phyloP scores from a whole-genome alignment of 441 rosid genomes.

The Cnidoscolus chayamansa region DNA sequence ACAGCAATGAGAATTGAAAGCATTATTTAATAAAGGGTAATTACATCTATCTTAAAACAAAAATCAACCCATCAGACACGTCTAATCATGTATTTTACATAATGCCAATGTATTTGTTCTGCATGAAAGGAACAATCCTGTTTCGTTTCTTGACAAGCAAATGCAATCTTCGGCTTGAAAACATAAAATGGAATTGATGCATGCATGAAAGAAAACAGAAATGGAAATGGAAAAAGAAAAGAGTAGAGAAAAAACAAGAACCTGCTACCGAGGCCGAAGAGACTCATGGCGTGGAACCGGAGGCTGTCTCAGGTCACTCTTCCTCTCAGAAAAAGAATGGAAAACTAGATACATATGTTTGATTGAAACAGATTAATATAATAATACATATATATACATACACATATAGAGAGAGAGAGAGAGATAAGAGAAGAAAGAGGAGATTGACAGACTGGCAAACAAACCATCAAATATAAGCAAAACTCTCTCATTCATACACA shows the following conservation, averaged over 20 bases:
- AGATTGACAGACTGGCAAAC: conserved; percentile 16
- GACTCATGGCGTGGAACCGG: conserved; percentile 41
- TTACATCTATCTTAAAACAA: too few species aligned
- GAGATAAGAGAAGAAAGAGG: background rate
- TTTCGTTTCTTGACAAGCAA: background rate
- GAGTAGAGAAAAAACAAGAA: background rate
- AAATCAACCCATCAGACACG: too few species aligned
- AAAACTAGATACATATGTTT: too few species aligned
- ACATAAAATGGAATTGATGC: background rate
- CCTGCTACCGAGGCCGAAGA: conserved; percentile 64
- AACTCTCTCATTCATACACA: background rate
- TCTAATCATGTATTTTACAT: too few species aligned
- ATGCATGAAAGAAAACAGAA: background rate
- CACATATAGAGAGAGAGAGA: background rate
- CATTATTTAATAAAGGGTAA: too few species aligned
- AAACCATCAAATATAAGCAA: background rate
- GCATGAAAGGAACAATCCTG: background rate
- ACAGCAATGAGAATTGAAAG: too few species aligned
- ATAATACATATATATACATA: background rate
- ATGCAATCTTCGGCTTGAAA: background rate
- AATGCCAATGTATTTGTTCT: too few species aligned
- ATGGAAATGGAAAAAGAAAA: background rate
- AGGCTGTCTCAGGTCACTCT: background rate
- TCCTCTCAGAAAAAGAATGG: background rate
- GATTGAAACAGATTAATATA: background rate